Percentiles rank a stretch among this genome's conserved stretches.
These are phyloP conservation scores for Ophiostoma ulmi DNA, from an alignment of 2,329 filamentous ascomycete genomes.

Conservation along the genomic window DNA sequence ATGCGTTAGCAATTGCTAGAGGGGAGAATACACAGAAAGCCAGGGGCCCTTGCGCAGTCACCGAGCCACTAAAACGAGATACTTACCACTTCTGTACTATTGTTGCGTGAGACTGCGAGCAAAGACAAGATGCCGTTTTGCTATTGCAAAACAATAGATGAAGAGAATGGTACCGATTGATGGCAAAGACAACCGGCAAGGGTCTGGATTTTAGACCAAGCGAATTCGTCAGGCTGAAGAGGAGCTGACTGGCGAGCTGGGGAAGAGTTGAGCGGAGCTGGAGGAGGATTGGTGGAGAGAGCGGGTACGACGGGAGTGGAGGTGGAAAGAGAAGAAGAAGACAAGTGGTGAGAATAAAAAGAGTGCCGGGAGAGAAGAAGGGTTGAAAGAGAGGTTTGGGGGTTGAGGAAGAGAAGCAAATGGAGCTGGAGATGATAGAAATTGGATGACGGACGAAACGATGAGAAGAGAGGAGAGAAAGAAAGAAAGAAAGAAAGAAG, in stretches of 20 bases:
- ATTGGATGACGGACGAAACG: background rate
- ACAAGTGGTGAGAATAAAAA: background rate
- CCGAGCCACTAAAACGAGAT: background rate
- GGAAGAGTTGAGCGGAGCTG: background rate
- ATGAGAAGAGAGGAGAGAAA: background rate
- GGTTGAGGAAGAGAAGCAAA: background rate
- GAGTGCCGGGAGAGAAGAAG: conserved; percentile 1
- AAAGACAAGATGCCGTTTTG: background rate
- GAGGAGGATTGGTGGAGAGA: background rate
- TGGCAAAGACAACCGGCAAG: background rate
- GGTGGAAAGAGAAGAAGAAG: background rate
- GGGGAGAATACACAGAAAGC: background rate
- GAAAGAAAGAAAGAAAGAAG: conserved; percentile 6
- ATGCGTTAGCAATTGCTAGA: conserved; percentile 1
- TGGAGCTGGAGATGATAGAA: background rate
- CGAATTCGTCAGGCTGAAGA: conserved; percentile 3
- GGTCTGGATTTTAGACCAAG: background rate
- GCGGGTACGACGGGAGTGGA: conserved; percentile 12
- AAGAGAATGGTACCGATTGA: background rate
- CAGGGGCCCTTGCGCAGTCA: background rate
- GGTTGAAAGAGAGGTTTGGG: background rate
- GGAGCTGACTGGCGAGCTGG: background rate
- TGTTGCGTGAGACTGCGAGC: background rate
- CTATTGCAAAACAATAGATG: background rate
- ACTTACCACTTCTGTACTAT: background rate